Evolutionary conservation across 2,329 filamentous ascomycete genomes (phyloP).

Genomic region (Botrytis pseudocinerea): DNA sequence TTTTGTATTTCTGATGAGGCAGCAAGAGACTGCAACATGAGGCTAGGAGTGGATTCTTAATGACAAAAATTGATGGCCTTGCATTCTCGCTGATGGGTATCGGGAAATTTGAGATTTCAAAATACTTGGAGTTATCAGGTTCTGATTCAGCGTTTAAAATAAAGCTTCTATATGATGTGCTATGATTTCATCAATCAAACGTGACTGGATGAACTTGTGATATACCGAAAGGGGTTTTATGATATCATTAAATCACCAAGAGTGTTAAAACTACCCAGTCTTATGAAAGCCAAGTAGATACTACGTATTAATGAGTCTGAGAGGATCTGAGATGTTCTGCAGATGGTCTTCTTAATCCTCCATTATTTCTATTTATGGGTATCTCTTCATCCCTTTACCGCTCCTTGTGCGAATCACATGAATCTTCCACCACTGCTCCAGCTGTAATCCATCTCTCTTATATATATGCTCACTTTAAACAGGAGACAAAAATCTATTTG

Average conservation of each 20-base stretch:
- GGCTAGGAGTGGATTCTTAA: background rate
- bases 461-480: background rate
- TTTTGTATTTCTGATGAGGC: background rate
- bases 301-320: background rate
- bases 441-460: background rate
- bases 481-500: background rate
- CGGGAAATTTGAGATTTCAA: accelerated
- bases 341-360: background rate
- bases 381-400: background rate
- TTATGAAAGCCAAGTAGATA: accelerated
- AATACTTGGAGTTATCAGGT: background rate
- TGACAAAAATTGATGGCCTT: background rate
- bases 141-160: background rate
- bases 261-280: accelerated
- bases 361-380: background rate
- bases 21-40: background rate
- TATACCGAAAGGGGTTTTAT: background rate
- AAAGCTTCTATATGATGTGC: background rate
- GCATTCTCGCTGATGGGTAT: background rate
- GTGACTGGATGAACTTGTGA: background rate
- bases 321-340: background rate
- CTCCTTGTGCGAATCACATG: no score
- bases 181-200: background rate
- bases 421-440: no score
- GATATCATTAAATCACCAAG: accelerated